These are phyloP conservation scores for Ustilago shanxiensis DNA, from an alignment of 1,284 basidiomycete genomes.

Conservation along the genomic window DNA sequence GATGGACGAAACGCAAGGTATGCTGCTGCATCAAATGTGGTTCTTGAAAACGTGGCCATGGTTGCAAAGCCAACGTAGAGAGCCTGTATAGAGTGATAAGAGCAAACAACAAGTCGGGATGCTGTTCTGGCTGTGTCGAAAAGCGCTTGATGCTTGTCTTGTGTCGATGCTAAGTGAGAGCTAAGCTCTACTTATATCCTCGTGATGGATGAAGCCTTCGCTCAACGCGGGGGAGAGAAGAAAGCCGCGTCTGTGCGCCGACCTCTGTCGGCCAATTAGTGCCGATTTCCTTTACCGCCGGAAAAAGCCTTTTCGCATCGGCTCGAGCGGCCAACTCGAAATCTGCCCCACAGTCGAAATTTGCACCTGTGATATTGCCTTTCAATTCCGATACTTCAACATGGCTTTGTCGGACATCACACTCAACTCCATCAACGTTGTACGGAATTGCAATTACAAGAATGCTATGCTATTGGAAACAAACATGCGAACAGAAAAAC, in stretches of 20 bases:
- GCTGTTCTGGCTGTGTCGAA: background rate
- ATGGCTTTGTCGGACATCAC: background rate
- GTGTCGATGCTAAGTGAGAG: background rate
- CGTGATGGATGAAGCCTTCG: background rate
- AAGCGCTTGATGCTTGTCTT: too few species aligned
- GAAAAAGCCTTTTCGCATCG: conserved; percentile 17
- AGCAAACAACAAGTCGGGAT: too few species aligned
- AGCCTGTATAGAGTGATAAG: background rate
- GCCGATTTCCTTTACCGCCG: conserved; percentile 24
- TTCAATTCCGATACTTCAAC: background rate
- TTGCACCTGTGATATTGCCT: background rate
- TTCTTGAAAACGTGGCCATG: conserved; percentile 53
- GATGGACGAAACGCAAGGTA: conserved; percentile 55
- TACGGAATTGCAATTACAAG: background rate
- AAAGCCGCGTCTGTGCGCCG: conserved; percentile 10
- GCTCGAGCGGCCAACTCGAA: background rate
- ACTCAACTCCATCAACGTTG: background rate
- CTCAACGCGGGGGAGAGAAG: background rate
- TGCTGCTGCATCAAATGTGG: conserved; percentile 54
- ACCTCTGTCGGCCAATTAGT: conserved; percentile 18
- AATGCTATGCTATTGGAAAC: background rate
- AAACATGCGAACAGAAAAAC: background rate
- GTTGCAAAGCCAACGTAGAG: background rate
- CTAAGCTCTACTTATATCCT: background rate
- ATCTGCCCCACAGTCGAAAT: background rate